Conservation (phyloP, 441 rosid genomes). For the Syzygium syzygioides region DNA sequence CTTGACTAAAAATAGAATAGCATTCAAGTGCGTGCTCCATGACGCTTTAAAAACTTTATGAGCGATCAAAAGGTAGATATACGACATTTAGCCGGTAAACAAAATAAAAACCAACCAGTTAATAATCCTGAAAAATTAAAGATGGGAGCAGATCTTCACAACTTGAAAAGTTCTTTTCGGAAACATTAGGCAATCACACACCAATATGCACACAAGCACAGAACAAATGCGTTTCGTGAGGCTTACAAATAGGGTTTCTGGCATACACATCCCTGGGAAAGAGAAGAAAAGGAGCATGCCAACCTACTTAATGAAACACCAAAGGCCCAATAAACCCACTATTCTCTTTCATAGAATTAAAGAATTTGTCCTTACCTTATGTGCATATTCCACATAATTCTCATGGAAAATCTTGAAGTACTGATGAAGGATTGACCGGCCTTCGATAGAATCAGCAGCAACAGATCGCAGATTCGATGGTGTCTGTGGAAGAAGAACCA, state of each 20-base stretch:
- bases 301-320: neutral
- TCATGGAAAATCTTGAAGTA: slow-evolving; percentile 92
- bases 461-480: slow-evolving; percentile 66
- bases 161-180: neutral
- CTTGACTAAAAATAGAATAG: no score
- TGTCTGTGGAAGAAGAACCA: slow-evolving; percentile 68
- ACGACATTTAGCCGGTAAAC: neutral
- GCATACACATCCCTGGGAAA: neutral
- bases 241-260: neutral
- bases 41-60: neutral
- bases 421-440: slow-evolving; percentile 80
- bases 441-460: slow-evolving; percentile 88
- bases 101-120: neutral
- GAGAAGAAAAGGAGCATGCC: neutral
- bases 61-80: neutral
- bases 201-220: neutral
- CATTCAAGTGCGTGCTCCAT: no score
- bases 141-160: neutral
- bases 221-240: neutral
- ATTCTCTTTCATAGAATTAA: neutral
- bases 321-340: neutral
- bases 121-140: neutral
- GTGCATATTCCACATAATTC: slow-evolving; percentile 92
- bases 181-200: neutral
- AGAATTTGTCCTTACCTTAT: slow-evolving; percentile 53